phyloP scores from a whole-genome alignment of 108 stramenopile genomes.

The Discostella stelligeroides region DNA sequence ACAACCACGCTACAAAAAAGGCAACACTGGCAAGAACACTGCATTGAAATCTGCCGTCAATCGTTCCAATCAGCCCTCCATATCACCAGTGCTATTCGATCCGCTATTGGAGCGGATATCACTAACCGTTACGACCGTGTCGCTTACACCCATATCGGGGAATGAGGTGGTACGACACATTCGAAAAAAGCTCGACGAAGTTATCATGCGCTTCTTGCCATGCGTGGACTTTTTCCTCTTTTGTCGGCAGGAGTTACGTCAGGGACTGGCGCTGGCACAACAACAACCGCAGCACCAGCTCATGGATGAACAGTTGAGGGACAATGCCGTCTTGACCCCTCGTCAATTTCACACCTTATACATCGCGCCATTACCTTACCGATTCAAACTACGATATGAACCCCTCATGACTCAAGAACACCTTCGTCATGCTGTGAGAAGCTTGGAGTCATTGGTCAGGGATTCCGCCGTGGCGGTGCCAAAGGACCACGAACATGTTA shows the following conservation, averaged over 20 bases:
- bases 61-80: too few species aligned
- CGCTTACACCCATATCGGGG: conserved; percentile 68
- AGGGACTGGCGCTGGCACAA: conserved; percentile 68
- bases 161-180: conserved; percentile 58
- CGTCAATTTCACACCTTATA: too few species aligned
- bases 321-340: conserved; percentile 82
- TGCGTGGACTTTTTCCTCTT: conserved; percentile 87
- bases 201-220: conserved; percentile 72
- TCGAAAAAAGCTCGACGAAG: conserved; percentile 61
- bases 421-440: conserved; percentile 49
- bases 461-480: too few species aligned
- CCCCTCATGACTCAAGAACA: conserved; percentile 55
- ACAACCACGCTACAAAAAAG: too few species aligned
- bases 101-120: too few species aligned
- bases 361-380: conserved; percentile 62
- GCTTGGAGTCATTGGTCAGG: conserved; percentile 56
- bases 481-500: too few species aligned
- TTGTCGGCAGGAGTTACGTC: conserved; percentile 85
- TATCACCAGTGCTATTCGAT: too few species aligned
- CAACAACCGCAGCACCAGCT: too few species aligned
- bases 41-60: too few species aligned
- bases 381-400: conserved; percentile 65
- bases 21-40: too few species aligned
- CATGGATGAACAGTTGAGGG: conserved; percentile 9
- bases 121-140: conserved; percentile 60